Evolutionary conservation across 2,329 filamentous ascomycete genomes (phyloP).

Genomic region (Periconia digitata): DNA sequence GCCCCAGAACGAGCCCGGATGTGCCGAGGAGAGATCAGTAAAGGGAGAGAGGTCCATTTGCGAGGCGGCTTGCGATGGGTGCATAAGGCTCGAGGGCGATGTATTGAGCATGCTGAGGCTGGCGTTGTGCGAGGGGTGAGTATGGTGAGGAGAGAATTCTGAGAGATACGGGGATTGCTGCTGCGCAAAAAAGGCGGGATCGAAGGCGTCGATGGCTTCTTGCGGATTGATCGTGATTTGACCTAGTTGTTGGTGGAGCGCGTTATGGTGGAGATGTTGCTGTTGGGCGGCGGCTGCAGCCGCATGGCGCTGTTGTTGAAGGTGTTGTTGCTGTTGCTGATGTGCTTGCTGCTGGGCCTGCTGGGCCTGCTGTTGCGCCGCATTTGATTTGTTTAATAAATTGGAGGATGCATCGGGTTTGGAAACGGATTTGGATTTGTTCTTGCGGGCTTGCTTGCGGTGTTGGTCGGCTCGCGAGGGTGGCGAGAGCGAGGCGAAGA

Average conservation of each 20-base stretch:
- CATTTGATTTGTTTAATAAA: conserved; percentile 2
- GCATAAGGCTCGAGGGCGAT: conserved; percentile 29
- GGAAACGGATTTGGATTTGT: conserved; percentile 40
- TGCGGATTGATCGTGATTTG: conserved; percentile 34
- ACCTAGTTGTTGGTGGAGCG: conserved; percentile 30
- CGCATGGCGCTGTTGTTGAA: conserved; percentile 20
- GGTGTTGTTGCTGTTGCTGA: conserved; percentile 29
- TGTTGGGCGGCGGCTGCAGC: conserved; percentile 17
- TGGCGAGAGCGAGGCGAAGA: conserved; percentile 79
- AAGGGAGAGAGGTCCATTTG: conserved; percentile 37
- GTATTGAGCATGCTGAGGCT: conserved; percentile 44
- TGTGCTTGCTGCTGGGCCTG: conserved; percentile 11
- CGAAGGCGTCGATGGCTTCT: conserved; percentile 28
- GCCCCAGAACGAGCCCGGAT: conserved; percentile 32
- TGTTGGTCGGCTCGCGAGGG: conserved; percentile 50
- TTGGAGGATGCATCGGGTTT: conserved; percentile 26
- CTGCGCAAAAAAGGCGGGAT: conserved; percentile 31
- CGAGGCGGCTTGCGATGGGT: conserved; percentile 27
- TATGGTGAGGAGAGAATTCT: conserved; percentile 52
- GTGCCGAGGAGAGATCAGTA: conserved; percentile 25
- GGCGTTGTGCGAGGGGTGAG: conserved; percentile 31
- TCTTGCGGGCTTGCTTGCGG: conserved; percentile 55
- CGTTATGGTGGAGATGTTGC: conserved; percentile 24
- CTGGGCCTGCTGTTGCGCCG: not conserved
- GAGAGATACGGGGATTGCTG: conserved; percentile 36